Conservation (phyloP, 2,329 filamentous ascomycete genomes). For the Fusarium burgessii region DNA sequence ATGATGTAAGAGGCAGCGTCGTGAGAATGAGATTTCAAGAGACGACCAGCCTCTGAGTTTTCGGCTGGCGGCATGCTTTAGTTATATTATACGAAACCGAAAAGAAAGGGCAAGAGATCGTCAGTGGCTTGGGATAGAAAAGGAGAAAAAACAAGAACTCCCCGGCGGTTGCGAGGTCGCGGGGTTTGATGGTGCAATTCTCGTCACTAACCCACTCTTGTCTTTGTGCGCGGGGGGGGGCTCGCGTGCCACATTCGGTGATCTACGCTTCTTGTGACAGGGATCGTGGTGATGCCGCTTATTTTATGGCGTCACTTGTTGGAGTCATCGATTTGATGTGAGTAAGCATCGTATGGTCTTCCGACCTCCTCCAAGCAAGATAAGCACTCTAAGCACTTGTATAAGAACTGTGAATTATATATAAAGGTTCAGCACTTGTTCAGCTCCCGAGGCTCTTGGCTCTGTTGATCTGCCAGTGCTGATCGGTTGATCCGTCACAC, state of each 20-base stretch:
- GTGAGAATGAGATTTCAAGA: slow-evolving; percentile 1
- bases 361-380: neutral
- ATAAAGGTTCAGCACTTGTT: neutral
- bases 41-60: slow-evolving; percentile 13
- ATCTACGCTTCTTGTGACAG: slow-evolving; percentile 30
- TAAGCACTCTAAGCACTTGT: no score
- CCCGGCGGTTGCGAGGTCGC: slow-evolving; percentile 31
- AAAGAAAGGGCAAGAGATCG: neutral
- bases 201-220: slow-evolving; percentile 25
- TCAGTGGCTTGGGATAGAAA: slow-evolving; percentile 19
- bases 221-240: slow-evolving; percentile 30
- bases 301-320: slow-evolving; percentile 29
- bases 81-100: neutral
- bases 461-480: neutral
- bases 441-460: neutral
- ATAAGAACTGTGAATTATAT: neutral
- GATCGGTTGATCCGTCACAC: neutral
- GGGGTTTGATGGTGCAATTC: slow-evolving; percentile 42
- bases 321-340: slow-evolving; percentile 15
- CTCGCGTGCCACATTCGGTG: slow-evolving; percentile 21
- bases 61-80: slow-evolving; percentile 10
- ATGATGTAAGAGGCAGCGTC: slow-evolving; percentile 12
- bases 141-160: slow-evolving; percentile 5
- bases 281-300: slow-evolving; percentile 3
- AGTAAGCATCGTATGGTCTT: slow-evolving; percentile 14